Evolutionary conservation across 495 filamentous ascomycete species (phyloP), one percentile per base, ranked within the genome.

Genomic region (Talaromyces trachyspermus): DNA sequence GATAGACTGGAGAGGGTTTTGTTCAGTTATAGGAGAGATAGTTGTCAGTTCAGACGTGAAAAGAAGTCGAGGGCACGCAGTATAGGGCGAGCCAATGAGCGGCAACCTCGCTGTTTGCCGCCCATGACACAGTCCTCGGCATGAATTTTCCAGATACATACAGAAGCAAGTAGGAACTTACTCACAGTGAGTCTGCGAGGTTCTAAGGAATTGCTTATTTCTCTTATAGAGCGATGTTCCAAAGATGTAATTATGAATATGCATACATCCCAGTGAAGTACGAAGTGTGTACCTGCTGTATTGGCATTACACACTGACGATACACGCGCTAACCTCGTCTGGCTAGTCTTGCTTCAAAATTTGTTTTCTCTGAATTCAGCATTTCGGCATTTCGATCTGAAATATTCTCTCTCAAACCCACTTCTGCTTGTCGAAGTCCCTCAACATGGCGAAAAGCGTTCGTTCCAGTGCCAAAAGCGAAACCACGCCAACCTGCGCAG

Each of bases 401-500:
- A 24, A 42, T 22, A 42, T 8, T 11, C 12, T 42, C 7, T 12
- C 20, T 42, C 23, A n/a, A n/a, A n/a, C 39, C 22, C 17, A 20
- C 9, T 14, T 4, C 18, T 19, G 18, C 2, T 3, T 10, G 10
- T 20, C 35, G 14, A 9, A 22, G 5, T 22, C 8, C 3, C 5
- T 20, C 35, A 37, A 50, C 49, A 95, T 95, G 89, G 89, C 89
- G 2, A 95, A 92, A 56, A 83, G 85, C 58, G 66, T 83, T 38
- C 75, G 89, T 55, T 73, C 89, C 32, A 88, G 83, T 54, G 68
- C 73, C 41, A 77, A 74, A 95, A 95, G 72, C 69, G 76, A 53
- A 91, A 95, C 68, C 83, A 84, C 58, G 73, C 77, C 47, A 80
- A 72, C 46, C 72, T 95, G 37, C 88, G 89, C 63, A 70, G 75